Base-by-base conservation (phyloP, 306 rosid species). In the Trifolium repens region DNA sequence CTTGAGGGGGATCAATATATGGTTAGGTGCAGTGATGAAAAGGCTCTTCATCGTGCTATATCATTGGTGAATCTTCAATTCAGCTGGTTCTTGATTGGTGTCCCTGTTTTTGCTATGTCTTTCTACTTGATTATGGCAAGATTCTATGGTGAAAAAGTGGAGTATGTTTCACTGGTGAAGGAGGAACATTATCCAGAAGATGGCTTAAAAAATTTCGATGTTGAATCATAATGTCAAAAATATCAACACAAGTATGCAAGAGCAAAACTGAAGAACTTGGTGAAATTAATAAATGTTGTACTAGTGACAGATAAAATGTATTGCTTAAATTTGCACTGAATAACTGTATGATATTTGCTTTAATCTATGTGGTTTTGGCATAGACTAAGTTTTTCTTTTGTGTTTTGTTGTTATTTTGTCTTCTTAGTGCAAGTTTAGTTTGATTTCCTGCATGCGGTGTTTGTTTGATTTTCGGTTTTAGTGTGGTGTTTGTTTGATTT, bases 41-140 rank as follows among this genome's bases (percentile, higher is more conserved):
- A 77, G 79, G 22, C 92, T 2, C 91, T 85, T 70, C 89, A 81
- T 32, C 82, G 96, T 10, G 96, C 98, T 0, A 66, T 84, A 19
- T 76, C 98, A 0, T 72, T 93, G 16, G 80, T 93, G 62, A 89
- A 84, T 58, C 46, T 91, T 78, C 85, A 84, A 17, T 93, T 93
- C 67, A 93, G 97, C 39, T 93, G 89, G 92, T 78, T 74, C 66
- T 75, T 93, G 72, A 79, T 87, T 60, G 79, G 70, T 0, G 32
- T 85, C 17, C 72, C 89, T 17, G 13, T 79, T 87, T 84, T 89
- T 17, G 88, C 85, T 3, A 46, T 87, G 64, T 74, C 78, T 2
- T 81, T 89, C 30, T 82, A 90, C 73, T 81, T 91, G 87, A 12
- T 78, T 78, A 8, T 90, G 82, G 69, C 50, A 4, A 79, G 57